These are phyloP conservation scores for Rosa persica DNA, from an alignment of 306 rosid species.

Conservation along the genomic window DNA sequence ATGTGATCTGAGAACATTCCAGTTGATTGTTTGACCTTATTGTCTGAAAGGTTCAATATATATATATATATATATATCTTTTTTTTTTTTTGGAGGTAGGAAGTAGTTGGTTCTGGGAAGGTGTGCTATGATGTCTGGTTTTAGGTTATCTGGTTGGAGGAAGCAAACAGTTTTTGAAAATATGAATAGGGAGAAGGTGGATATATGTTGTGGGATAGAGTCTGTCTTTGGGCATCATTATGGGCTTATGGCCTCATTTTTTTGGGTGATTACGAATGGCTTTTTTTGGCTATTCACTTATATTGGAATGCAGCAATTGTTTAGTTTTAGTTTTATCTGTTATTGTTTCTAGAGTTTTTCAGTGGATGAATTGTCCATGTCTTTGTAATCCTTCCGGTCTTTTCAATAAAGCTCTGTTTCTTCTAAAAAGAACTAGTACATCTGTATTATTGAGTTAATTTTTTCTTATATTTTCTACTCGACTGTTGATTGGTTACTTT, in stretches of 20 bases:
- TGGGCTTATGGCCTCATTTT: not conserved
- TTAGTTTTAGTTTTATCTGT: not conserved
- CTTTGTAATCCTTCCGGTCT: too few relatives aligned
- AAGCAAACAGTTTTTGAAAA: not conserved
- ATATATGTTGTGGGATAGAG: not conserved
- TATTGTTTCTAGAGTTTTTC: not conserved
- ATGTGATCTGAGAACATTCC: not conserved
- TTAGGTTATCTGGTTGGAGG: not conserved
- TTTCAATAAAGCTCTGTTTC: too few relatives aligned
- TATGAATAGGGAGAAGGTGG: not conserved
- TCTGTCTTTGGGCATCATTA: not conserved
- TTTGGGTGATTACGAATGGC: not conserved
- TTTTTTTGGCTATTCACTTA: not conserved
- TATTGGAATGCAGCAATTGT: not conserved
- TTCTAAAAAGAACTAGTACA: too few relatives aligned
- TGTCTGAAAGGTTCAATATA: not conserved
- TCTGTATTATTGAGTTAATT: not conserved
- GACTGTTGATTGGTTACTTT: not conserved
- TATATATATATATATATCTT: too few relatives aligned
- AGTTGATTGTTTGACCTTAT: not conserved
- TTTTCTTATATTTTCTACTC: not conserved
- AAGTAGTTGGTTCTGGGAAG: not conserved
- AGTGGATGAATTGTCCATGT: not conserved
- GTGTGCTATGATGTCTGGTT: not conserved
- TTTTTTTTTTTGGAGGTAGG: not conserved